Evolutionary conservation across 2,329 filamentous ascomycete species (phyloP).

Genomic region (Purpureocillium lavendulum): DNA sequence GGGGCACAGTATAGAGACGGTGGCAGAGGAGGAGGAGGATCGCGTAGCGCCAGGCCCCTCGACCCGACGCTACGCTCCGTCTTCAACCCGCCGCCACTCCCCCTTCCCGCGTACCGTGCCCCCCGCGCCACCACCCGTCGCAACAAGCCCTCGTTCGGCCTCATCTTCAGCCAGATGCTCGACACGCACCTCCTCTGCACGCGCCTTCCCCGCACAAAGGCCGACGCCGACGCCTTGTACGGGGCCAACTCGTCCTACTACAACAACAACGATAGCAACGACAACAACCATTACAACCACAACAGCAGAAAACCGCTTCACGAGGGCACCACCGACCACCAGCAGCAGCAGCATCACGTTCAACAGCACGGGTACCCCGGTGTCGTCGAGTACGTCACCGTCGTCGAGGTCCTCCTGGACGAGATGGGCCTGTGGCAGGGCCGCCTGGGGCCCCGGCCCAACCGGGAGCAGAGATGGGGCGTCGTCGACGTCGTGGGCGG

Average conservation of each 20-base stretch:
- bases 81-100: slow-evolving; percentile 28
- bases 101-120: slow-evolving; percentile 10
- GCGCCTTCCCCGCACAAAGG: slow-evolving; percentile 27
- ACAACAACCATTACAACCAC: not conserved
- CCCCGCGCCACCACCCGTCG: slow-evolving; percentile 13
- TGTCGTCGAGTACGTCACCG: slow-evolving; percentile 26
- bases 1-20: too few species aligned
- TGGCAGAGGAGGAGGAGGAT: too few species aligned
- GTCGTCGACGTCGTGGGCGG: slow-evolving; percentile 33
- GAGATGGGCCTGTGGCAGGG: slow-evolving; percentile 37
- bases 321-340: too few species aligned
- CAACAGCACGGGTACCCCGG: too few species aligned
- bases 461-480: slow-evolving; percentile 47
- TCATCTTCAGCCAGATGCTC: slow-evolving; percentile 44
- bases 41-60: slow-evolving; percentile 8
- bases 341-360: too few species aligned
- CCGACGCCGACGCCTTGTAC: slow-evolving; percentile 26
- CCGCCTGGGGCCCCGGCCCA: slow-evolving; percentile 16
- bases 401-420: slow-evolving; percentile 44
- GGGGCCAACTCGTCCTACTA: too few species aligned
- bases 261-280: too few species aligned
- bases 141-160: slow-evolving; percentile 44
- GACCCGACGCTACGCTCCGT: slow-evolving; percentile 42
- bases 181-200: slow-evolving; percentile 47
- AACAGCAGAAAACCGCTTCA: too few species aligned